These are phyloP conservation scores for Teunomyces barrocoloradensis DNA, from an alignment of 805 yeast genomes.

Conservation along the genomic window DNA sequence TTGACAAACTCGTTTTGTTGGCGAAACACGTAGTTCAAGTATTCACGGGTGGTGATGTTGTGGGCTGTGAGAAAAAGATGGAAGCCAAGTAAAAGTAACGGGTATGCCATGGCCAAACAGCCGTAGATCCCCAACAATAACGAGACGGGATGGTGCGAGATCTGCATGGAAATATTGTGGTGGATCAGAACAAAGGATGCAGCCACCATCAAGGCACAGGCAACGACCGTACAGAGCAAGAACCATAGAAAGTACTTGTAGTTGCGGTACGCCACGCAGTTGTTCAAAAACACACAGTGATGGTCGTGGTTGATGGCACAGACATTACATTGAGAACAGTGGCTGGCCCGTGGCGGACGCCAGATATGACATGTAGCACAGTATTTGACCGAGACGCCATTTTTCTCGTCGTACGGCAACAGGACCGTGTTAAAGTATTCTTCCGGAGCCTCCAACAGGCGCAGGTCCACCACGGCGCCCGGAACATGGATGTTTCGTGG, in stretches of 20 bases:
- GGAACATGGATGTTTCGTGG: slow-evolving; percentile 65
- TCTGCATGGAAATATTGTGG: slow-evolving; percentile 12
- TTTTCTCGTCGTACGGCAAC: slow-evolving; percentile 17
- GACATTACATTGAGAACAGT: slow-evolving; percentile 65
- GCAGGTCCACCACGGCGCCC: not conserved
- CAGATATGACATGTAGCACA: slow-evolving; percentile 56
- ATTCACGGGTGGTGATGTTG: slow-evolving; percentile 74
- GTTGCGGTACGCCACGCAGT: slow-evolving; percentile 41
- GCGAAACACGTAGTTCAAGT: slow-evolving; percentile 45
- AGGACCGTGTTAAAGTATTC: slow-evolving; percentile 22
- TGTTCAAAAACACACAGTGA: slow-evolving; percentile 63
- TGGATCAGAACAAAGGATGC: slow-evolving; percentile 22
- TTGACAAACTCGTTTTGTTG: slow-evolving; percentile 29
- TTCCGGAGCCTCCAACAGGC: slow-evolving; percentile 7
- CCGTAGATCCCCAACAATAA: slow-evolving; percentile 54
- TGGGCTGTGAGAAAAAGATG: slow-evolving; percentile 56
- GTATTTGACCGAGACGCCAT: slow-evolving; percentile 50
- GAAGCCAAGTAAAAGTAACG: slow-evolving; percentile 48
- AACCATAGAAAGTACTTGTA: slow-evolving; percentile 37
- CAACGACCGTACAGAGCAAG: slow-evolving; percentile 18
- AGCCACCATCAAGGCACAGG: slow-evolving; percentile 18
- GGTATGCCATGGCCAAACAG: slow-evolving; percentile 49
- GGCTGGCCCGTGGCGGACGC: slow-evolving; percentile 69
- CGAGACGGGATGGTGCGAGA: slow-evolving; percentile 29
- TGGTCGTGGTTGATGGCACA: slow-evolving; percentile 71